Base-by-base conservation (phyloP, 345 rosid species). In the Brassica juncea region DNA sequence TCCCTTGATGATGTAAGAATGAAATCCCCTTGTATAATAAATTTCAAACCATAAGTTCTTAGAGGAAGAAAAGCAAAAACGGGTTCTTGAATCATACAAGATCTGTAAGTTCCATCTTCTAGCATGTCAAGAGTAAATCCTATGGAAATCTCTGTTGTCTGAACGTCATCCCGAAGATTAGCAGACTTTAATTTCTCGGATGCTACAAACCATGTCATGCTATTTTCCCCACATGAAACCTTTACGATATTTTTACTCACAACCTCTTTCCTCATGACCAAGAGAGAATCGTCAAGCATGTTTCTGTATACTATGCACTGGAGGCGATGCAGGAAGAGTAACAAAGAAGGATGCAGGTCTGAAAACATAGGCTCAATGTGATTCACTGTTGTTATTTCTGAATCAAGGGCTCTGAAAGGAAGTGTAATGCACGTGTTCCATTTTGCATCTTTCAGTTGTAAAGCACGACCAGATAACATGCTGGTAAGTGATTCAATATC, bases 1-100 rank as follows among this genome's bases (percentile, higher is more conserved):
- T 94, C 97, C 82, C 99, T 88, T 39, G 99, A 94, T 74, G 99
- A 91, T n/a, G 99, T 92, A 70, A 94, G 97, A 81, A 90, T 84
- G 83, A 94, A 94, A 86, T 92, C 99, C 44, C 97, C 99, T 84
- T 94, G 97, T 62, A 94, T 85, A 79, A 94, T 92, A 81, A 94
- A 94, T 84, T 92, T 94, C 75, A 94, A 82, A 74, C 99, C 99
- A 66, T 94, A 94, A 16, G 95, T 89, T 86, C 99, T 87, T 16
- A 94, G 79, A 78, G 99, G 99, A 84, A 94, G 99, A 87, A 86
- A 94, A 59, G 99, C 87, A 86, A 92, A 94, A 73, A 91, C 97
- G 32, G 97, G 97, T 76, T 94, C 97, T 74, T 82, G 88, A 68
- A 82, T 85, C 73, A 92, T 83, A 73, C 72, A 67, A 39, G 97